These are phyloP conservation scores for Fomitopsis schrenkii DNA, from an alignment of 1,284 basidiomycete species.

Conservation along the genomic window DNA sequence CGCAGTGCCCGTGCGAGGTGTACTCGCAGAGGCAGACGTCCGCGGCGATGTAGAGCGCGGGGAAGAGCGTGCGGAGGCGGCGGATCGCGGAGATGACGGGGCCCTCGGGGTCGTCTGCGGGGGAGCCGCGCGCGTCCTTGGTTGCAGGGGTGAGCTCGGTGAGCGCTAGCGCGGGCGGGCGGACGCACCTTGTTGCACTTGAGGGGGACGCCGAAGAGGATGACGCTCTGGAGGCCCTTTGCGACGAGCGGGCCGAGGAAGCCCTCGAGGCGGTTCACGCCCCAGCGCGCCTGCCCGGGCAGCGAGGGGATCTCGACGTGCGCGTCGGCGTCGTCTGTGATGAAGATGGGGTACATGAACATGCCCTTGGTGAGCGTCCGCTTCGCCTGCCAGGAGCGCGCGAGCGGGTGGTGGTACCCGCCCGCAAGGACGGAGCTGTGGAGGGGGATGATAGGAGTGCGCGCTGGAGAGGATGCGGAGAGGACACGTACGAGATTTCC, in stretches of 20 bases:
- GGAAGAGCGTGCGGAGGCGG: constrained; percentile 76
- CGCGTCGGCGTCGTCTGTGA: constrained; percentile 88
- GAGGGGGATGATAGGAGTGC: not conserved
- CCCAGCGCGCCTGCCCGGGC: constrained; percentile 91
- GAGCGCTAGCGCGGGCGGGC: not conserved
- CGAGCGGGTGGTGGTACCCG: constrained; percentile 87
- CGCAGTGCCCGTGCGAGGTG: constrained; percentile 98
- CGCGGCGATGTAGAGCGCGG: constrained; percentile 81
- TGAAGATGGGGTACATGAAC: constrained; percentile 98
- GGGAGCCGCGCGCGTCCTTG: constrained; percentile 80
- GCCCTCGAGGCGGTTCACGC: constrained; percentile 85
- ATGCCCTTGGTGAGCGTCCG: constrained; percentile 81
- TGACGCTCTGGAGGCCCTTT: constrained; percentile 90
- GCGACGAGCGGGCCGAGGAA: constrained; percentile 86
- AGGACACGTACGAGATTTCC: constrained; percentile 20
- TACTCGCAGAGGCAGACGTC: constrained; percentile 99
- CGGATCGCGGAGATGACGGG: constrained; percentile 93
- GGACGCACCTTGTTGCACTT: constrained; percentile 73
- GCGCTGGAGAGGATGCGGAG: not conserved
- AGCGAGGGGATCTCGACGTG: constrained; percentile 73
- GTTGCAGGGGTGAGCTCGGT: not conserved
- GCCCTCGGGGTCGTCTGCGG: constrained; percentile 87
- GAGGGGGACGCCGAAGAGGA: constrained; percentile 95
- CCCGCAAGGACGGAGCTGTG: constrained; percentile 81
- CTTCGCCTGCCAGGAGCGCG: constrained; percentile 80